Evolutionary conservation across 108 stramenopile species (phyloP).

Genomic region (Pseudonitzschia delicatissima): DNA sequence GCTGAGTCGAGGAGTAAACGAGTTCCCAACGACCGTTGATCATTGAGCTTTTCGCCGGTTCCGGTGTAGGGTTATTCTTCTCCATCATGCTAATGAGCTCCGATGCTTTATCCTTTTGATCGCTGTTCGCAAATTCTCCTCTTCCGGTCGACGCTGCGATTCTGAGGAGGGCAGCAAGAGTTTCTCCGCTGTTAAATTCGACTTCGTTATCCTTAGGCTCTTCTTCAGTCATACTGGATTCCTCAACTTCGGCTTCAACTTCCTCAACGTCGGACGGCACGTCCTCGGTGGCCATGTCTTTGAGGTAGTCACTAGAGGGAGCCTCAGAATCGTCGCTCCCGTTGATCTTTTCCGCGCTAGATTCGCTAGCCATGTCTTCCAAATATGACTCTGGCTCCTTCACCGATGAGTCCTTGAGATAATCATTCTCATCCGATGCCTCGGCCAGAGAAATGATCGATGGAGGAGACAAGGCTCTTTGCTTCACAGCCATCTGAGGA

Average conservation of each 20-base stretch:
- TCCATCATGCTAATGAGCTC: slow-evolving; percentile 43
- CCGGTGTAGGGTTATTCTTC: slow-evolving; percentile 26
- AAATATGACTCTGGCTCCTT: slow-evolving; percentile 3
- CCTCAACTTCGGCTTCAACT: neutral
- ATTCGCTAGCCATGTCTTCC: slow-evolving; percentile 3
- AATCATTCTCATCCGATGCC: neutral
- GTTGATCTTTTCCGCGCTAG: neutral
- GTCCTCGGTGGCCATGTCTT: neutral
- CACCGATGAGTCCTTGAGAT: neutral
- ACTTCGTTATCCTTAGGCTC: neutral
- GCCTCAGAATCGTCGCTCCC: neutral
- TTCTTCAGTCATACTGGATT: neutral
- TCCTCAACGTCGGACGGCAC: too few species aligned
- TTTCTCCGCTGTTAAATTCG: neutral
- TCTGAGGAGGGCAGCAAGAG: slow-evolving; percentile 6
- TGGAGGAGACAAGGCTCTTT: neutral
- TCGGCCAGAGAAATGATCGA: neutral
- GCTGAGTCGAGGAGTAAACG: slow-evolving; percentile 62
- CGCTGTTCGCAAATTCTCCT: slow-evolving; percentile 56
- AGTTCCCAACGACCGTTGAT: slow-evolving; percentile 81
- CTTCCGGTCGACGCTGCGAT: slow-evolving; percentile 67
- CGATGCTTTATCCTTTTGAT: slow-evolving; percentile 47
- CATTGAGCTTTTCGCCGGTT: slow-evolving; percentile 25
- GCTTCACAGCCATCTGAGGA: neutral
- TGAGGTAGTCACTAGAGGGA: neutral